Evolutionary conservation across 2,329 filamentous ascomycete genomes (phyloP).

Genomic region (Sarocladiaceae sp.): DNA sequence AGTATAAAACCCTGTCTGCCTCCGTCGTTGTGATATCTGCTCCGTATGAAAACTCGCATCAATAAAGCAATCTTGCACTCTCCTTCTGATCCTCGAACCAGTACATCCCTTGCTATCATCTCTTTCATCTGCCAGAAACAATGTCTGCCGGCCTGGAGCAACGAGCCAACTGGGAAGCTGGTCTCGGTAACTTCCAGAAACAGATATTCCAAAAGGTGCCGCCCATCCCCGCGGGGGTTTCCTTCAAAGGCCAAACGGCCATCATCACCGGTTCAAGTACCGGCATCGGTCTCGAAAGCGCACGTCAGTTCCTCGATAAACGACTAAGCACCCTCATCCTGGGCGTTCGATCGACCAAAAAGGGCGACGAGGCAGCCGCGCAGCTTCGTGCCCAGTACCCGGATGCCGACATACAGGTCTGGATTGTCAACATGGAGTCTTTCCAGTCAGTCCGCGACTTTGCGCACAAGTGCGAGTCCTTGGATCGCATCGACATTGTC

Average conservation of each 20-base stretch:
- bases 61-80: too few species aligned
- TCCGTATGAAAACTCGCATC: too few species aligned
- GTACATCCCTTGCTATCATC: too few species aligned
- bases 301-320: conserved; percentile 30
- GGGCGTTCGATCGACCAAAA: conserved; percentile 32
- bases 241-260: conserved; percentile 28
- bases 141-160: not conserved
- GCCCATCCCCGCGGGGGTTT: not conserved
- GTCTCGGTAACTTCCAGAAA: not conserved
- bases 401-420: conserved; percentile 37
- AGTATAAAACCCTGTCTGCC: too few species aligned
- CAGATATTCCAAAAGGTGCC: not conserved
- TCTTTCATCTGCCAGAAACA: too few species aligned
- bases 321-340: conserved; percentile 35
- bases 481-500: conserved; percentile 34
- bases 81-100: too few species aligned
- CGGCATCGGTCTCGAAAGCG: conserved; percentile 39
- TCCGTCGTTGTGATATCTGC: too few species aligned
- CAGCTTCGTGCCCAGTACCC: conserved; percentile 13
- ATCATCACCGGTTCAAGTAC: conserved; percentile 41
- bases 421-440: conserved; percentile 40
- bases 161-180: not conserved
- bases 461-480: conserved; percentile 23
- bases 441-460: conserved; percentile 40
- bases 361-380: conserved; percentile 25